Evolutionary conservation across 768 basidiomycete species (phyloP).

Genomic region (Trametes meyenii): DNA sequence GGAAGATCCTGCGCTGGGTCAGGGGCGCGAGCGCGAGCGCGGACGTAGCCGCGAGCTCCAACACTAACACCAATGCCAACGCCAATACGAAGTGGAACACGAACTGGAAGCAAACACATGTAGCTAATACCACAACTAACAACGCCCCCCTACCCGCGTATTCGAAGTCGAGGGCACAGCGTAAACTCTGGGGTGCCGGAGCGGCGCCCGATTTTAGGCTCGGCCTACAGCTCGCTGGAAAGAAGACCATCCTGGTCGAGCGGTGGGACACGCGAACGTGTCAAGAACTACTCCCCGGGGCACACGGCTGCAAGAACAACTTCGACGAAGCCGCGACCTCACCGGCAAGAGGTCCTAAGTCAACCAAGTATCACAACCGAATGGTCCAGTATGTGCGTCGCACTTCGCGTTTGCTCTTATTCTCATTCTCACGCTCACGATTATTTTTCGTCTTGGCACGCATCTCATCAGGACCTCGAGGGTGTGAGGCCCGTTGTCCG

Average conservation of each 20-base stretch:
- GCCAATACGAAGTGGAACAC: neutral
- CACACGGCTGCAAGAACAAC: conserved; percentile 55
- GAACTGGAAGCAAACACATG: neutral
- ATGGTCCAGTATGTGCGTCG: conserved; percentile 28
- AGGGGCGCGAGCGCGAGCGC: conserved; percentile 14
- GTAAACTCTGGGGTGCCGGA: conserved; percentile 21
- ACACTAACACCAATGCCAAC: neutral
- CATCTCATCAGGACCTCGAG: conserved; percentile 21
- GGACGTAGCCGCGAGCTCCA: neutral
- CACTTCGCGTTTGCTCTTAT: neutral
- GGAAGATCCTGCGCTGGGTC: conserved; percentile 65
- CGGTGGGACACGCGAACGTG: conserved; percentile 51
- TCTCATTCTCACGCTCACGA: too few species aligned
- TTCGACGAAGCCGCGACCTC: conserved; percentile 45
- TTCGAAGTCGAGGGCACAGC: neutral
- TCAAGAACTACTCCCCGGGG: conserved; percentile 24
- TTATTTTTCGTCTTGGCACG: too few species aligned
- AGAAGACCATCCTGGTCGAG: conserved; percentile 61
- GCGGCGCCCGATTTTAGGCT: conserved; percentile 54
- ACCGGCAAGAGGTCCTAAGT: conserved; percentile 16
- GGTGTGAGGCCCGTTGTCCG: conserved; percentile 26
- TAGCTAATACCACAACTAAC: neutral
- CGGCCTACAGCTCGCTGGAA: conserved; percentile 63
- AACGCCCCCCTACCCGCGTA: neutral
- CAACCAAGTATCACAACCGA: conserved; percentile 19